phyloP scores from a whole-genome alignment of 345 rosid genomes.

The Crucihimalaya himalaica region DNA sequence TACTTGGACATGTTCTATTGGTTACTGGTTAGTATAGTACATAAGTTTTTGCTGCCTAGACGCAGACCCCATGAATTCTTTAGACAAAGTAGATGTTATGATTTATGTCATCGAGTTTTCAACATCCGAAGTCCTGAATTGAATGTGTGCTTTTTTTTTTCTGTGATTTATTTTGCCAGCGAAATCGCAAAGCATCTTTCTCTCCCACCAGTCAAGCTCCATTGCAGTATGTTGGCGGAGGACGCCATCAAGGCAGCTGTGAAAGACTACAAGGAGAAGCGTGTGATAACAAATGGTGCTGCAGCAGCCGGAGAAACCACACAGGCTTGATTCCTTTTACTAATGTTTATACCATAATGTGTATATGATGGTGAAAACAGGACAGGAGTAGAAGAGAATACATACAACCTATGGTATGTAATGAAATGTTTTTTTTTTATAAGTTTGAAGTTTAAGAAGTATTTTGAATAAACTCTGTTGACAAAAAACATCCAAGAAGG shows the following conservation, averaged over 20 bases:
- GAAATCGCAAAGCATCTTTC: conserved; percentile 96
- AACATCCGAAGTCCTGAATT: not conserved
- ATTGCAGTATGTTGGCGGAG: conserved; percentile 99
- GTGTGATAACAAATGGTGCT: conserved; percentile 40
- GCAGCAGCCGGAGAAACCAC: conserved; percentile 52
- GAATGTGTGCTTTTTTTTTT: not conserved
- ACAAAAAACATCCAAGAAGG: conserved; percentile 17
- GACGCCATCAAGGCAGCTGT: conserved; percentile 99
- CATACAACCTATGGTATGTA: conserved; percentile 9
- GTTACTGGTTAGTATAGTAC: not conserved
- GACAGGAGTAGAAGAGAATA: conserved; percentile 10
- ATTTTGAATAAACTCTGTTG: conserved; percentile 33
- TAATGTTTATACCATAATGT: conserved; percentile 19
- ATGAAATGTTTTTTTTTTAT: not conserved
- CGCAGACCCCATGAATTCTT: not conserved
- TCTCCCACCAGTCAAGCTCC: conserved; percentile 98
- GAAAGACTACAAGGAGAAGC: conserved; percentile 79
- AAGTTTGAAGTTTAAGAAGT: conserved; percentile 8
- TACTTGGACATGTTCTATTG: not conserved
- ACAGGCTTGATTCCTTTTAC: conserved; percentile 44
- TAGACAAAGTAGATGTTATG: not conserved
- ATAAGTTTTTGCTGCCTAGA: not conserved
- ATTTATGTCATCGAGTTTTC: not conserved
- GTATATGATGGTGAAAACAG: conserved; percentile 37
- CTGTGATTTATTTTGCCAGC: conserved; percentile 42